Base-by-base conservation (phyloP, 805 yeast species). In the Schizosaccharomyces octosporus region DNA sequence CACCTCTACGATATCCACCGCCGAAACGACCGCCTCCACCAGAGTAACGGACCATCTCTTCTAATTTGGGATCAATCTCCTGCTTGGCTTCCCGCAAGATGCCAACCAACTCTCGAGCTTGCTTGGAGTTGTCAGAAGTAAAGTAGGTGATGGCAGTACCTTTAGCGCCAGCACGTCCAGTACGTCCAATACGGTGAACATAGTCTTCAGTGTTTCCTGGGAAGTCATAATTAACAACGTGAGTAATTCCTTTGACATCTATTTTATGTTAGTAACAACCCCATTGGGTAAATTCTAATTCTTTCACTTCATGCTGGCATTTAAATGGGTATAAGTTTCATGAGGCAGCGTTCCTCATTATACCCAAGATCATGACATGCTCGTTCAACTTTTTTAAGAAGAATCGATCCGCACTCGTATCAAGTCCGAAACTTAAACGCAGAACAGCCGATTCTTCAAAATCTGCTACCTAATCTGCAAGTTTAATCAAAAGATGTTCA, bases 121-220 rank as follows among this genome's bases (percentile, higher is more conserved):
- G 80, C 75, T 84, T 81, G 68, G 87, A 77, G 78, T 88, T 87
- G 66, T 78, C 89, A 66, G 81, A 85, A 63, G 97, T 87, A 80
- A 93, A 93, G 73, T 90, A 81, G 7, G 97, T 87, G 66, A 88
- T 81, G 62, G 98, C 97, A 64, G 93, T 89, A 80, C 98, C 98
- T 65, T 79, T 78, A 65, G 88, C 83, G 73, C 97, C 97, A 67
- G 97, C 98, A 81, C 98, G 87, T 73, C 98, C 98, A 66, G 98
- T 89, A 81, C 97, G 89, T 74, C 98, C 98, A 71, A 90, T 93
- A 78, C 98, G 83, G 74, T 90, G 98, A 65, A 90, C 97, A 73
- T 90, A 90, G 77, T 93, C 97, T 62, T 93, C 98, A 71, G 89
- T 87, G 76, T 90, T 90, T 74, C 87, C 88, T 71, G 98, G 97